Conservation (phyloP, 116 monocot species). For the Papilionanthe hybrid region DNA sequence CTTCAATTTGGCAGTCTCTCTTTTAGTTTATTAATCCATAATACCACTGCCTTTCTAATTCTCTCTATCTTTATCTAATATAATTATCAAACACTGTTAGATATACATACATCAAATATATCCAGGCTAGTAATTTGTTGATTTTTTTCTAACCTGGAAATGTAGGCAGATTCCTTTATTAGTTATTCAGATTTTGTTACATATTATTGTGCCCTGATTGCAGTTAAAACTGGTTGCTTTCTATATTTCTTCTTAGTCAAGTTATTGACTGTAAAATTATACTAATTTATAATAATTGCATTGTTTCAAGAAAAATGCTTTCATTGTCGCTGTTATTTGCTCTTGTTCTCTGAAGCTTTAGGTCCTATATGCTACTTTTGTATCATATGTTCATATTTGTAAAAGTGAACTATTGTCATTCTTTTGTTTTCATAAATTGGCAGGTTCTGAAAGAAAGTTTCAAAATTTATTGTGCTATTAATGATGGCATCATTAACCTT, state of each 20-base stretch:
- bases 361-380: not conserved
- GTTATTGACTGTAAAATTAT: not conserved
- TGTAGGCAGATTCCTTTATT: not conserved
- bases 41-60: no score
- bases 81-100: no score
- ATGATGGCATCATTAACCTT: conserved; percentile 96
- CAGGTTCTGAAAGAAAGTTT: conserved; percentile 93
- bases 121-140: not conserved
- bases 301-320: not conserved
- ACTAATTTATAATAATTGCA: not conserved
- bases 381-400: not conserved
- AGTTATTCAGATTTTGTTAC: not conserved
- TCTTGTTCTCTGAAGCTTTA: not conserved
- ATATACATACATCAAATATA: not conserved
- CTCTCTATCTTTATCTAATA: no score
- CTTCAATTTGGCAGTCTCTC: not conserved
- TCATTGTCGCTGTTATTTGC: not conserved
- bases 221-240: not conserved
- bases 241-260: not conserved
- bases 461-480: conserved; percentile 90
- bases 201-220: not conserved
- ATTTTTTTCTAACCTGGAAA: not conserved
- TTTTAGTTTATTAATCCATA: no score
- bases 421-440: conserved; percentile 1
- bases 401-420: not conserved